phyloP scores from a whole-genome alignment of 2,329 filamentous ascomycete genomes.

The Magnaporthiopsis rhizophila region DNA sequence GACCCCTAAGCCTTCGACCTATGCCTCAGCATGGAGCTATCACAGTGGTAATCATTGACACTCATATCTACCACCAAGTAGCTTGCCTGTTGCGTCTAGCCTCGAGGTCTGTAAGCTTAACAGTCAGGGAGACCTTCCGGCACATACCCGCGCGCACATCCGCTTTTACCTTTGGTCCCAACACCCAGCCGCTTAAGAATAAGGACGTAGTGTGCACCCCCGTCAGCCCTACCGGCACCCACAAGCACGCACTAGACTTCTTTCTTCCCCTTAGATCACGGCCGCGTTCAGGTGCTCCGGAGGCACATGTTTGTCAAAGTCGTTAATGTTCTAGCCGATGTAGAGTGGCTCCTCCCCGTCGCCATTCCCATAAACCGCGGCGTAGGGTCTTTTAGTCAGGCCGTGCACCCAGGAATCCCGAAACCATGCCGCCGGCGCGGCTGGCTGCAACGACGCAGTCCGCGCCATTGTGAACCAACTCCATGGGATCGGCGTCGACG shows the following conservation, averaged over 20 bases:
- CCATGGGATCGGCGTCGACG: not conserved
- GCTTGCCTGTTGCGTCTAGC: too few species aligned
- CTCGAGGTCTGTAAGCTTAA: too few species aligned
- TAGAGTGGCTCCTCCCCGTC: not conserved
- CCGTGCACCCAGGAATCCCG: not conserved
- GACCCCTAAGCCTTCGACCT: too few species aligned
- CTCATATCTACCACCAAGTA: too few species aligned
- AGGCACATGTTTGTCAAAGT: constrained; percentile 22
- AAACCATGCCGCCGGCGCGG: not conserved
- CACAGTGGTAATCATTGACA: too few species aligned
- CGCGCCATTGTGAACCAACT: not conserved
- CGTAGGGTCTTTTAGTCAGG: not conserved
- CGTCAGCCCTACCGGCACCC: not conserved
- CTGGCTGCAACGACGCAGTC: not conserved
- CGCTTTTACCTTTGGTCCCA: too few species aligned
- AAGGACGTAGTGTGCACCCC: too few species aligned
- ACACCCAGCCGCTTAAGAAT: too few species aligned
- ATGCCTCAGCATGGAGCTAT: too few species aligned
- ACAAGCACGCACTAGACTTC: not conserved
- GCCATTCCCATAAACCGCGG: too few species aligned
- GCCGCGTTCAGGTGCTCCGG: constrained; percentile 19
- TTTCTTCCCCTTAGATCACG: not conserved
- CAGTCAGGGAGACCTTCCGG: too few species aligned
- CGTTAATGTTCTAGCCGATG: not conserved
- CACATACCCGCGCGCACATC: too few species aligned